Percentiles rank a stretch among this genome's conserved stretches.
Evolutionary conservation across 805 yeast species (phyloP).

Genomic region (Zygoascus biomembranicola): DNA sequence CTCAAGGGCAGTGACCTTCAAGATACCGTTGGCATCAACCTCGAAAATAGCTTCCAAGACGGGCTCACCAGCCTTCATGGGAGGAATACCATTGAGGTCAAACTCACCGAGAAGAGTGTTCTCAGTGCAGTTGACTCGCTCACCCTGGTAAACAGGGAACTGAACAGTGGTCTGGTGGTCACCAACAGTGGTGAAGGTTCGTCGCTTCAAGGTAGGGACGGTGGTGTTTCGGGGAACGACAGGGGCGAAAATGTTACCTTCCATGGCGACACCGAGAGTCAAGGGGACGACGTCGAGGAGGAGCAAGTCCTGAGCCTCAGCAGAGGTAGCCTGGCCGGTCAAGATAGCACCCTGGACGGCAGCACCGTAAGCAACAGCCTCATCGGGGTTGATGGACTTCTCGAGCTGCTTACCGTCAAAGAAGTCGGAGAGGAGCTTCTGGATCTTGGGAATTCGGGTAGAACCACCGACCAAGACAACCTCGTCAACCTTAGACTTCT

Average conservation of each 20-base stretch:
- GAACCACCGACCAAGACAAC: conserved; percentile 98
- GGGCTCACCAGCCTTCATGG: conserved; percentile 98
- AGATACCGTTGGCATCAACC: conserved; percentile 99
- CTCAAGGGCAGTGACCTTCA: conserved; percentile 98
- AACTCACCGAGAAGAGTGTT: conserved; percentile 97
- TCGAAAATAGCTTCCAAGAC: conserved; percentile 98
- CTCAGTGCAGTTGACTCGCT: conserved; percentile 97
- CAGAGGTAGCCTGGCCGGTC: conserved; percentile 84
- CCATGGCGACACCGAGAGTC: conserved; percentile 99
- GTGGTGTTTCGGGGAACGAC: conserved; percentile 99
- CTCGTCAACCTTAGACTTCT: conserved; percentile 82
- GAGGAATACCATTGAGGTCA: conserved; percentile 96
- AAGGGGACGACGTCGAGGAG: conserved; percentile 96
- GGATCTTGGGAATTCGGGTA: conserved; percentile 98
- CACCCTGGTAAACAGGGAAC: conserved; percentile 99
- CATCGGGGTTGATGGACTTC: conserved; percentile 97
- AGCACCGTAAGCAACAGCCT: conserved; percentile 99
- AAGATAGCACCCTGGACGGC: conserved; percentile 99
- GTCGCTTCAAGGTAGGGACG: conserved; percentile 97
- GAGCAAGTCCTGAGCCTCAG: conserved; percentile 90
- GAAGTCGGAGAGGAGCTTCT: conserved; percentile 87
- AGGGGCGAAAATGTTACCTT: conserved; percentile 98
- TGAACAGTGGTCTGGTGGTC: conserved; percentile 98
- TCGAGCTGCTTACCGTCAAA: conserved; percentile 95
- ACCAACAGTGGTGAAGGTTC: conserved; percentile 97